Base-by-base conservation (phyloP, 2,329 filamentous ascomycete genomes). In the Aspergillus alliaceus region DNA sequence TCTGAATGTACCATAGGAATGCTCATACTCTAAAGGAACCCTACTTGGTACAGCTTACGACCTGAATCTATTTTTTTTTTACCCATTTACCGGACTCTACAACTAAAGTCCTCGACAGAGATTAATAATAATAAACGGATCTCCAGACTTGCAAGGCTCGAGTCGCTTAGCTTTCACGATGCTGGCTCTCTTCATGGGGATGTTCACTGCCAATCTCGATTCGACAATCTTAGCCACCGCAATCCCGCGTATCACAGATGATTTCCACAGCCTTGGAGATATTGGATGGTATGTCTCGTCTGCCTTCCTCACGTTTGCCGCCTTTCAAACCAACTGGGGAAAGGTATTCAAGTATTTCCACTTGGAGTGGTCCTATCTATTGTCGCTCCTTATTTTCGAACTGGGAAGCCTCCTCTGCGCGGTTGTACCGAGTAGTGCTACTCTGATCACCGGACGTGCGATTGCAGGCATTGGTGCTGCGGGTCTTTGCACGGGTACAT, bases 281-380 rank as follows among this genome's bases (percentile, higher is more conserved):
- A 83, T 87, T 54, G 84, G 84, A 53, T 88, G 85, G 85, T 87
- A 87, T 66, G 84, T 82, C 6, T 83, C 82, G 32, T 79, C 83
- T 14, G 68, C 64, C 27, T 56, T 71, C 24, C 56, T 70, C 4
- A 63, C 51, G 1, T n/a, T 29, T 4, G 44, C 27, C 15, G 44
- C 31, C 12, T 56, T 53, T 24, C 57, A 52, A 35, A 14, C 42
- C 11, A n/a, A 42, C 48, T 76, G 57, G 25, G 75, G 73, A 5
- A 72, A 69, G 18, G 31, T 76, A 49, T 77, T 68, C 66, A 74
- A 60, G 15, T 70, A 69, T 59, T 73, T 70, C 59, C 60, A 65
- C 44, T 64, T 70, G 44, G 77, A 77, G 63, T 66, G 62, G 52
- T 60, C 67, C 4, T 77, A 74, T 40, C 51, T 78, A 2, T 42